Conservation (phyloP, 495 filamentous ascomycete species). For the Hyaloscypha finlandica region DNA sequence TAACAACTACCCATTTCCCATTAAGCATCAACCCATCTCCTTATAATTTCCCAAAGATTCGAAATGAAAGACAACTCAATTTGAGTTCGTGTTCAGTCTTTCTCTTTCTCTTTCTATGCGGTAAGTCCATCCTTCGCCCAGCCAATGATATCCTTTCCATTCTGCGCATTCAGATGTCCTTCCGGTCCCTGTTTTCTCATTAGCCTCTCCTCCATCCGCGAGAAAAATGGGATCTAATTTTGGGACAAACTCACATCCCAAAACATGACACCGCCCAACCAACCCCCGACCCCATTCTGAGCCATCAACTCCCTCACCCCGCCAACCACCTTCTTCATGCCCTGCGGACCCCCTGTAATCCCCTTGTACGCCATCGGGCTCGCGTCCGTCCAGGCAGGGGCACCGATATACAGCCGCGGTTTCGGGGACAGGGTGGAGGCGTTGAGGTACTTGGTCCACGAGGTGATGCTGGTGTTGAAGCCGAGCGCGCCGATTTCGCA, state of each 20-base stretch:
- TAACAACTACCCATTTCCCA: too few species aligned
- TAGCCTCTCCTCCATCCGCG: not conserved
- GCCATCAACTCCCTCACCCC: not conserved
- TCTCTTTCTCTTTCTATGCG: too few species aligned
- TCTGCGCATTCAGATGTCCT: constrained; percentile 16
- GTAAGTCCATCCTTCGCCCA: constrained; percentile 19
- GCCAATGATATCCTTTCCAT: constrained; percentile 15
- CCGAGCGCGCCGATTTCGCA: constrained; percentile 15
- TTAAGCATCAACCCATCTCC: too few species aligned
- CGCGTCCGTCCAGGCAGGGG: constrained; percentile 32
- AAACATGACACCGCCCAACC: not conserved
- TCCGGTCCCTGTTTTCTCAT: constrained; percentile 6
- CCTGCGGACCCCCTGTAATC: constrained; percentile 27
- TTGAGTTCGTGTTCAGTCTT: too few species aligned
- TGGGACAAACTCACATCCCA: not conserved
- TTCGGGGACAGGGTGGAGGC: constrained; percentile 28
- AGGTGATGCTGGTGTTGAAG: constrained; percentile 31
- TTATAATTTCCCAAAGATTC: too few species aligned
- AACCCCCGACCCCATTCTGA: too few species aligned
- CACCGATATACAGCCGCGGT: constrained; percentile 46
- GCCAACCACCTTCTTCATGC: not conserved
- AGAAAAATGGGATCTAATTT: not conserved
- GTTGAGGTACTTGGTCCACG: constrained; percentile 41
- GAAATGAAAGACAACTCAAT: too few species aligned
- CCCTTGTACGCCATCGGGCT: constrained; percentile 26